These are phyloP conservation scores for Tephrocybe rancida DNA, from an alignment of 768 basidiomycete species.

Conservation along the genomic window DNA sequence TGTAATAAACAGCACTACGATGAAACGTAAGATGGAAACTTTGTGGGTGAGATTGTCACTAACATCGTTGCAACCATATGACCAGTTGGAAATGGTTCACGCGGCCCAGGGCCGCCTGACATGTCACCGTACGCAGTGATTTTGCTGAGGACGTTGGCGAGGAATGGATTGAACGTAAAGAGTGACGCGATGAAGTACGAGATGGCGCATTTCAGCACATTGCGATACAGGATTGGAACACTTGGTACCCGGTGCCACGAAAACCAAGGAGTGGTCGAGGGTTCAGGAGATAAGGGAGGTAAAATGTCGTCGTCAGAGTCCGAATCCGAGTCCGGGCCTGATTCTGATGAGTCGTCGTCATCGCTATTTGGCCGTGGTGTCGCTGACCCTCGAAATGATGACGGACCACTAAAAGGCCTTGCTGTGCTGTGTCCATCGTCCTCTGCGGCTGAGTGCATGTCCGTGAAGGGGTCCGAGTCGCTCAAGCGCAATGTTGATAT, in stretches of 20 bases:
- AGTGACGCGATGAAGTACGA: conserved; percentile 90
- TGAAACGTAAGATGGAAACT: conserved; percentile 1
- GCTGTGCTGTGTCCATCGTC: background rate
- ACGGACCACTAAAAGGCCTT: background rate
- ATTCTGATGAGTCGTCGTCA: conserved; percentile 24
- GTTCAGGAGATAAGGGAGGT: conserved; percentile 4
- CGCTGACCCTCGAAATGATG: conserved; percentile 3
- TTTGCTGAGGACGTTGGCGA: conserved; percentile 72
- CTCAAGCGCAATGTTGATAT: conserved; percentile 5
- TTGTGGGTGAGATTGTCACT: conserved; percentile 27
- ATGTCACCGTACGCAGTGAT: conserved; percentile 44
- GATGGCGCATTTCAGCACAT: conserved; percentile 88
- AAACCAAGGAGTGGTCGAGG: conserved; percentile 15
- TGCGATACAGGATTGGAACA: conserved; percentile 57
- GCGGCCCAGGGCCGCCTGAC: conserved; percentile 37
- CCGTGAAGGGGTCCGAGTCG: conserved; percentile 14
- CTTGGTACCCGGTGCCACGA: conserved; percentile 30
- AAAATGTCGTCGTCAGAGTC: conserved; percentile 8
- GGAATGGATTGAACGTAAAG: conserved; percentile 85
- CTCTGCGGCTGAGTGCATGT: conserved; percentile 7
- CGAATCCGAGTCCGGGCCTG: conserved; percentile 15
- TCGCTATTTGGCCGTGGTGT: conserved; percentile 15
- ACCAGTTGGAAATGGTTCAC: conserved; percentile 71
- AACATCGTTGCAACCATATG: conserved; percentile 95
- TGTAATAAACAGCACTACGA: conserved; percentile 79